These are phyloP conservation scores for Beauveria scarabaeidicola DNA, from an alignment of 2,329 filamentous ascomycete genomes.

Conservation along the genomic window DNA sequence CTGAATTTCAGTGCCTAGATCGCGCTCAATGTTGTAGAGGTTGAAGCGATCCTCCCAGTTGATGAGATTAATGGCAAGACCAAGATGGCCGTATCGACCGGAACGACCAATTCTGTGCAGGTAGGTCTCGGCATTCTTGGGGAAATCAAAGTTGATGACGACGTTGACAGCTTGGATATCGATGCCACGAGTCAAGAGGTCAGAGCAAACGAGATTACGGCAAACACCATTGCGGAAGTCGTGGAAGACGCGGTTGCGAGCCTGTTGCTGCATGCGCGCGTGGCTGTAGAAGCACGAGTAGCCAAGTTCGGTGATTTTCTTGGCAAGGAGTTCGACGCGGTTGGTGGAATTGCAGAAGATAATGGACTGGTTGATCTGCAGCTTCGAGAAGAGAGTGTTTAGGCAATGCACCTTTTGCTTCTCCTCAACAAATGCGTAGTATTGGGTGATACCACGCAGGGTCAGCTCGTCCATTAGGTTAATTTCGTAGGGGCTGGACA, in stretches of 20 bases:
- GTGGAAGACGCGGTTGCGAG: conserved; percentile 97
- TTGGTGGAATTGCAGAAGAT: conserved; percentile 99
- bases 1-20: conserved; percentile 93
- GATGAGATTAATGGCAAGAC: conserved; percentile 97
- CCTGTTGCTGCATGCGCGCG: conserved; percentile 93
- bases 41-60: conserved; percentile 99
- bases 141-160: conserved; percentile 99
- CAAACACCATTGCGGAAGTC: conserved; percentile 98
- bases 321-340: conserved; percentile 90
- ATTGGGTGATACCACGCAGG: conserved; percentile 94
- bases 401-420: conserved; percentile 99
- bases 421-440: conserved; percentile 98
- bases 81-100: conserved; percentile 91
- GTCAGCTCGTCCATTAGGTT: conserved; percentile 99
- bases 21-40: conserved; percentile 95
- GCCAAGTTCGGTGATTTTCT: conserved; percentile 98
- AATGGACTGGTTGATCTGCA: conserved; percentile 99
- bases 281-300: conserved; percentile 99
- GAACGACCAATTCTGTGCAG: conserved; percentile 97
- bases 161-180: conserved; percentile 99
- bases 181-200: conserved; percentile 94
- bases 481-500: conserved; percentile 94
- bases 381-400: conserved; percentile 96
- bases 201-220: conserved; percentile 95
- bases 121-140: conserved; percentile 98